A percentile compares a stretch with the other conserved stretches of the same genome.
Evolutionary conservation across 2,329 filamentous ascomycete species (phyloP).

Genomic region (Hypoxylon sp.): DNA sequence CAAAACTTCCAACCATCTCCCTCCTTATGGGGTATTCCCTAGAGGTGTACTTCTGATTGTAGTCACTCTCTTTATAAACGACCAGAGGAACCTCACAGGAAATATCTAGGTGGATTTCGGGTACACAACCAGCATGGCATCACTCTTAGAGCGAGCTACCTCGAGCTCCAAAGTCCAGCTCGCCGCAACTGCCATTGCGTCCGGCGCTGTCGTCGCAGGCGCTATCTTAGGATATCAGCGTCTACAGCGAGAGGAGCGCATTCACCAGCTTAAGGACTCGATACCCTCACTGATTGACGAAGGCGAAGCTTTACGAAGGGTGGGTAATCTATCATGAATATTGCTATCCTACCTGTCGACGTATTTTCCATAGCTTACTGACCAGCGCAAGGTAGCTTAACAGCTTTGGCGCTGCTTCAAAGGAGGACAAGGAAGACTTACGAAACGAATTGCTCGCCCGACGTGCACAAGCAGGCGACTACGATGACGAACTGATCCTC

Average conservation of each 20-base stretch:
- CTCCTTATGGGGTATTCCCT: neutral
- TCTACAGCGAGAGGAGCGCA: constrained; percentile 65
- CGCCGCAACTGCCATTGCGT: constrained; percentile 76
- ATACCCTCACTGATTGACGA: constrained; percentile 61
- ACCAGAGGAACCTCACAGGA: neutral
- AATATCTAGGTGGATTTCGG: neutral
- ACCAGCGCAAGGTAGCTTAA: constrained; percentile 64
- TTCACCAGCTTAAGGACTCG: constrained; percentile 70
- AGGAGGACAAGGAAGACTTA: constrained; percentile 70
- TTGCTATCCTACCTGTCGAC: neutral
- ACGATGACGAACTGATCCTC: constrained; percentile 84
- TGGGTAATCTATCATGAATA: constrained; percentile 41
- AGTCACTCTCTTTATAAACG: neutral
- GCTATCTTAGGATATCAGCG: constrained; percentile 72
- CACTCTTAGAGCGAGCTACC: constrained; percentile 59
- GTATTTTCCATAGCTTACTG: constrained; percentile 33
- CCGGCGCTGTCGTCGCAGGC: constrained; percentile 70
- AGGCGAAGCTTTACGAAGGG: constrained; percentile 54
- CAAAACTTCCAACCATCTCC: neutral
- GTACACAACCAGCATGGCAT: constrained; percentile 38
- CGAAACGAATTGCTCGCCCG: constrained; percentile 69
- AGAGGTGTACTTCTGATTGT: neutral
- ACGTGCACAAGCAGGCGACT: constrained; percentile 72
- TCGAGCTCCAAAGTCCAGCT: constrained; percentile 70
- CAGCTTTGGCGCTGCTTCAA: constrained; percentile 67